phyloP scores from a whole-genome alignment of 2,329 filamentous ascomycete genomes.

The Neocatenulostroma microsporum region DNA sequence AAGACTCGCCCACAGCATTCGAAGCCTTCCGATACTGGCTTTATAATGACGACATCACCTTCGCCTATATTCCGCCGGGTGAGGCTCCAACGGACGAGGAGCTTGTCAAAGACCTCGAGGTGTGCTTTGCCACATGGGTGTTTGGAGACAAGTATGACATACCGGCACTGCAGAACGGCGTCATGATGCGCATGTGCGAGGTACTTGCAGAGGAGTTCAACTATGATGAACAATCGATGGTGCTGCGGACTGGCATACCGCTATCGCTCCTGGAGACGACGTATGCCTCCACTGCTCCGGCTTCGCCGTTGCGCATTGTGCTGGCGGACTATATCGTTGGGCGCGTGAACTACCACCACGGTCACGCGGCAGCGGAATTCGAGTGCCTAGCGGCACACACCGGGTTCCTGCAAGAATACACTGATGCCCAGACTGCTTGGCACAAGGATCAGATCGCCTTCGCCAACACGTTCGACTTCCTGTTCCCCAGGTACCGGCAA shows the following conservation, averaged over 20 bases:
- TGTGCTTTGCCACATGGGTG: constrained; percentile 8
- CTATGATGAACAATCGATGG: too few species aligned
- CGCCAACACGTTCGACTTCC: too few species aligned
- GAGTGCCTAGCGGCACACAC: neutral
- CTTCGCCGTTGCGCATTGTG: neutral
- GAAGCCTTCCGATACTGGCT: neutral
- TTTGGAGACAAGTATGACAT: constrained; percentile 8
- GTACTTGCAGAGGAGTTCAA: neutral
- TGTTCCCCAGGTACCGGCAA: neutral
- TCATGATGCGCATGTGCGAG: constrained; percentile 2
- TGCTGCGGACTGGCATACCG: too few species aligned
- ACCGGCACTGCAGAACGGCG: constrained; percentile 7
- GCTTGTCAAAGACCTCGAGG: neutral
- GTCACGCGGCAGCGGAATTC: too few species aligned
- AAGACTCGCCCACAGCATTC: neutral
- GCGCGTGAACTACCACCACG: neutral
- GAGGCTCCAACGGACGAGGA: too few species aligned
- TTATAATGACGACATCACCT: neutral
- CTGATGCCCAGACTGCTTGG: neutral
- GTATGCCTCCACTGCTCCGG: neutral
- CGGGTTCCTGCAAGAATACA: neutral
- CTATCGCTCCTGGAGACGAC: neutral
- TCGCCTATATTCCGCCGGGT: too few species aligned
- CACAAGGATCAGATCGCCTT: neutral
- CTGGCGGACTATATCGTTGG: neutral